These are phyloP conservation scores for Stenocarpella maydis DNA, from an alignment of 2,329 filamentous ascomycete genomes.

Conservation along the genomic window DNA sequence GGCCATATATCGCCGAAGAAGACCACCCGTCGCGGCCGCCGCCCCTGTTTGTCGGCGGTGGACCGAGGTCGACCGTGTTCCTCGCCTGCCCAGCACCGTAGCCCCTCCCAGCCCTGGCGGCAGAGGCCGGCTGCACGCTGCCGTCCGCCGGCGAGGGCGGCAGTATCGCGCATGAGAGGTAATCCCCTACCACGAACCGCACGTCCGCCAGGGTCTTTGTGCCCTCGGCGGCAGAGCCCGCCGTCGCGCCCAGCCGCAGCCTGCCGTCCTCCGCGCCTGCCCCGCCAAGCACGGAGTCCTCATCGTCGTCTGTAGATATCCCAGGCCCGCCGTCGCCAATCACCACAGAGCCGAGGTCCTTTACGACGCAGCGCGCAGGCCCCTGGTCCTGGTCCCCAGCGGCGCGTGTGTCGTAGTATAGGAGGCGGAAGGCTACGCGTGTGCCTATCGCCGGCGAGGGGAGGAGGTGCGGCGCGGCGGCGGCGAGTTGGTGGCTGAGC, in stretches of 20 bases:
- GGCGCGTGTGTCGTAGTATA: conserved; percentile 76
- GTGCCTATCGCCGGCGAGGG: conserved; percentile 81
- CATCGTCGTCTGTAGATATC: conserved; percentile 47
- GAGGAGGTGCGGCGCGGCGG: conserved; percentile 69
- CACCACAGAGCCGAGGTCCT: conserved; percentile 84
- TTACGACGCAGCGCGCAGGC: conserved; percentile 71
- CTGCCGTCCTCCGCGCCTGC: conserved; percentile 40
- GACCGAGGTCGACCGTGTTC: conserved; percentile 13
- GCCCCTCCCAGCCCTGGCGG: conserved; percentile 54
- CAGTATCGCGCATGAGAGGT: conserved; percentile 82
- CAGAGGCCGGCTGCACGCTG: conserved; percentile 71
- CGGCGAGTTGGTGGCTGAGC: conserved; percentile 78
- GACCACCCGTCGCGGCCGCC: conserved; percentile 53
- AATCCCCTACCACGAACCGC: conserved; percentile 89
- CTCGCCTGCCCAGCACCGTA: conserved; percentile 49
- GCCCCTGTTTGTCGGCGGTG: conserved; percentile 39
- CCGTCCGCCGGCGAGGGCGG: conserved; percentile 76
- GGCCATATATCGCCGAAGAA: conserved; percentile 17
- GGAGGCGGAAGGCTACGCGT: conserved; percentile 84
- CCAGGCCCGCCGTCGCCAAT: conserved; percentile 68
- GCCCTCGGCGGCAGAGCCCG: conserved; percentile 63
- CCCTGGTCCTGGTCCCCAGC: conserved; percentile 40
- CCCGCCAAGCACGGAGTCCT: conserved; percentile 48
- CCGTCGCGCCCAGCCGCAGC: conserved; percentile 42
- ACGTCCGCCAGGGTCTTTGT: conserved; percentile 79